Evolutionary conservation across 495 filamentous ascomycete species (phyloP).

Genomic region (Penicillium dipodomyicola): DNA sequence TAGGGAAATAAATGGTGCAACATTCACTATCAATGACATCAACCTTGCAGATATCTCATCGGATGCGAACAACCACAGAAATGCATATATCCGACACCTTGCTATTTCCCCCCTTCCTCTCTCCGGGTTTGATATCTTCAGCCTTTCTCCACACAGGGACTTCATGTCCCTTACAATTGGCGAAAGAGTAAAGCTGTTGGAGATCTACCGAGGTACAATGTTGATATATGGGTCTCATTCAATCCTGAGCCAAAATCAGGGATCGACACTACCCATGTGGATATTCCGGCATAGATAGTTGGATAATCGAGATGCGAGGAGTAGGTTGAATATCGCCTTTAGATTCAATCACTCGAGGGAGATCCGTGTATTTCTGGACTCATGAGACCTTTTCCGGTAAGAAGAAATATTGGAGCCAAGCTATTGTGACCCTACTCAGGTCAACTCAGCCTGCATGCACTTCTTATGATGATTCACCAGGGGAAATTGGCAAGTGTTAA

Average conservation of each 20-base stretch:
- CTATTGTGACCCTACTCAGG: background rate
- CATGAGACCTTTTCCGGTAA: background rate
- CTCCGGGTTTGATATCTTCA: too few relatives aligned
- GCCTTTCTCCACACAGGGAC: background rate
- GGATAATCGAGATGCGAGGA: background rate
- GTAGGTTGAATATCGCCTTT: background rate
- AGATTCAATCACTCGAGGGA: background rate
- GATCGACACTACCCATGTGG: background rate
- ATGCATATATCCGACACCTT: too few relatives aligned
- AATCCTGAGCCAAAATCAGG: background rate
- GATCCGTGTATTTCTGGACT: background rate
- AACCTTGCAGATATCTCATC: too few relatives aligned
- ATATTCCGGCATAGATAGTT: background rate
- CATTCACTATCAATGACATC: too few relatives aligned
- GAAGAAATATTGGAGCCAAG: background rate
- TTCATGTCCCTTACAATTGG: background rate
- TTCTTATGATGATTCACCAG: background rate
- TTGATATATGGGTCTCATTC: background rate
- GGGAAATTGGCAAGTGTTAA: slow-evolving; percentile 7
- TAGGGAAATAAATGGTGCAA: too few relatives aligned
- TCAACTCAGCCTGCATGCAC: background rate
- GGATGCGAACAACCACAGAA: too few relatives aligned
- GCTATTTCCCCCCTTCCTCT: too few relatives aligned
- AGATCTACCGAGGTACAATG: background rate
- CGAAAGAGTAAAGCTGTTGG: background rate